These are phyloP conservation scores for Phyllosticta citriasiana DNA, from an alignment of 2,329 filamentous ascomycete genomes.

Conservation along the genomic window DNA sequence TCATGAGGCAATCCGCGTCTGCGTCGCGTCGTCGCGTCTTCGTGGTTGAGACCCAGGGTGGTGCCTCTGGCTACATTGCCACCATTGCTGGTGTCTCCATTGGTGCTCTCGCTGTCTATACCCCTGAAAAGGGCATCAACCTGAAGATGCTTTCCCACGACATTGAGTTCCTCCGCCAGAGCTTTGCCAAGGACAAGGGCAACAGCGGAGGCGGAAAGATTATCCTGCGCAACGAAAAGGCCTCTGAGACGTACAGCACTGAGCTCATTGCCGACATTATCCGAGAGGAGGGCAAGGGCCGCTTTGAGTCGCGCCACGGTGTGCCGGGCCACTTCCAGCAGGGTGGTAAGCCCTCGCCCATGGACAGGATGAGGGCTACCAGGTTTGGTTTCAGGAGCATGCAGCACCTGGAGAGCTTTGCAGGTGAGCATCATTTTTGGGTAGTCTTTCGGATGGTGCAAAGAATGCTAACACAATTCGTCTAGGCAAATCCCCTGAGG, in stretches of 20 bases:
- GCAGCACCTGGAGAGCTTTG: slow-evolving; percentile 75
- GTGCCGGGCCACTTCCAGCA: slow-evolving; percentile 85
- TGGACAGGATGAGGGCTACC: slow-evolving; percentile 90
- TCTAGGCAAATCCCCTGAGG: slow-evolving; percentile 46
- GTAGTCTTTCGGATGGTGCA: too few relatives aligned
- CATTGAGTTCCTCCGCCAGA: slow-evolving; percentile 77
- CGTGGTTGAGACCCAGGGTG: slow-evolving; percentile 95
- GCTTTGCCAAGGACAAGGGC: slow-evolving; percentile 76
- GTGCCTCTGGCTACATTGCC: slow-evolving; percentile 85
- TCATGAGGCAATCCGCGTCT: slow-evolving; percentile 93
- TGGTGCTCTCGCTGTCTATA: slow-evolving; percentile 88
- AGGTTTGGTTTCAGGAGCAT: slow-evolving; percentile 90
- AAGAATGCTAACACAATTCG: not conserved
- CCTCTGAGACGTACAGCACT: slow-evolving; percentile 79
- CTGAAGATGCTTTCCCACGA: slow-evolving; percentile 87
- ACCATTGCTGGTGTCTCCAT: slow-evolving; percentile 86
- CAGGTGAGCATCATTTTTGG: slow-evolving; percentile 27
- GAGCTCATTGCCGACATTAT: slow-evolving; percentile 95
- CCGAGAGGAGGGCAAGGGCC: slow-evolving; percentile 79
- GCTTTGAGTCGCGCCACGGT: slow-evolving; percentile 85
- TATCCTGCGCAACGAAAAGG: slow-evolving; percentile 93
- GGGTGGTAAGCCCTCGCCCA: slow-evolving; percentile 82
- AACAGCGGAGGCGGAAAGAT: slow-evolving; percentile 84
- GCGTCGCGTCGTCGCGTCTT: slow-evolving; percentile 90
- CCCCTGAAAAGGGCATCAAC: slow-evolving; percentile 89